A percentile compares a stretch with the other conserved stretches of the same genome.
Conservation (phyloP, 352 stramenopile species). For the Globisporangium iwayamae region DNA sequence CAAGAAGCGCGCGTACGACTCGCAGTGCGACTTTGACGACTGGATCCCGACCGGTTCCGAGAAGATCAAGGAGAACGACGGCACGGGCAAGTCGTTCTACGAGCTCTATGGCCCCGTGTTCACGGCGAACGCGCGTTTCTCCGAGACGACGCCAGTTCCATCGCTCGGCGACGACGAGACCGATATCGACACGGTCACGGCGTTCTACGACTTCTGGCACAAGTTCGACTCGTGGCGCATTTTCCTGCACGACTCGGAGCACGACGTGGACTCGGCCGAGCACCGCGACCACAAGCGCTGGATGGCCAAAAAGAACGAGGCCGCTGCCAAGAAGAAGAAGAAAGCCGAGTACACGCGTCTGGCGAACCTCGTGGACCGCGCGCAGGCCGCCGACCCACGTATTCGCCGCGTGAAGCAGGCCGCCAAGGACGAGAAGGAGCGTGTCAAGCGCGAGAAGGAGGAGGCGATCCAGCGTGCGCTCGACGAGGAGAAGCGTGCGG, state of each 20-base stretch:
- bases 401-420: constrained; percentile 81
- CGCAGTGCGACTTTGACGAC: constrained; percentile 86
- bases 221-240: constrained; percentile 87
- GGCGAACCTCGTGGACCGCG: constrained; percentile 75
- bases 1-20: constrained; percentile 86
- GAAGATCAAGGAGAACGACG: constrained; percentile 76
- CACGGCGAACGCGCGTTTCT: constrained; percentile 73
- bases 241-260: constrained; percentile 80
- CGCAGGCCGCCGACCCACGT: constrained; percentile 65
- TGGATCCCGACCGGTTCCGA: constrained; percentile 71
- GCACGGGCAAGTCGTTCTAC: constrained; percentile 80
- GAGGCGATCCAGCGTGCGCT: constrained; percentile 61
- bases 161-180: constrained; percentile 54
- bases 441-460: constrained; percentile 72
- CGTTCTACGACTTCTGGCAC: constrained; percentile 90
- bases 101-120: constrained; percentile 84
- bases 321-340: constrained; percentile 85
- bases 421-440: constrained; percentile 82
- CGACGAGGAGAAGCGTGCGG: constrained; percentile 61
- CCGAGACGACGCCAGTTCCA: constrained; percentile 75
- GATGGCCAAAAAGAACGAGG: constrained; percentile 89
- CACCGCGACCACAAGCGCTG: constrained; percentile 85
- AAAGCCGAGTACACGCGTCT: constrained; percentile 85
- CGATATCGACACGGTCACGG: constrained; percentile 65
- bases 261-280: constrained; percentile 82